Evolutionary conservation across 495 filamentous ascomycete species (phyloP), one percentile per base, ranked within the genome.

Genomic region (Xylaria scruposa): DNA sequence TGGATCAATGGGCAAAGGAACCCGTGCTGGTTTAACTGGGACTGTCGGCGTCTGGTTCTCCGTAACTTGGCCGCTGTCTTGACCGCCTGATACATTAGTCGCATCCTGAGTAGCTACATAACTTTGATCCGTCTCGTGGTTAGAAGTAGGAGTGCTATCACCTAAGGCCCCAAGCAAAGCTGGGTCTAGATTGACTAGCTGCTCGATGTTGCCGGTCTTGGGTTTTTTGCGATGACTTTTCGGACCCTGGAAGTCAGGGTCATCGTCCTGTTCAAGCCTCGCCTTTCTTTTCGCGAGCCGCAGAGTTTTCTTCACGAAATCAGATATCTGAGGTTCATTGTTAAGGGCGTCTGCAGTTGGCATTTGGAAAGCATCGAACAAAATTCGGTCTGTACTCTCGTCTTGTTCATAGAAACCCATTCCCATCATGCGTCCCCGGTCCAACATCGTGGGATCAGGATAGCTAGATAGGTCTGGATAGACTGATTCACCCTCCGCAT

Each of bases 351-450:
- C 85, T 1, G 78, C 78, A 33, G 82, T 72, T 8, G 84, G 85
- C 47, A 75, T 73, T 73, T 86, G 83, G 71, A 85, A 86, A 31
- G 82, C 80, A 54, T 86, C 84, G 64, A 86, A 86, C 7, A 86
- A 68, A 75, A 86, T 86, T 71, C 71, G 83, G 70, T 86, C 85
- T 9, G 83, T 76, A 65, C 81, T 84, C 70, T 86, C 85, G 64
- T 86, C 85, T 73, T 87, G 85, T 59, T 87, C 80, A 73, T 87
- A 88, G 75, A 86, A 87, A 26, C 86, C 86, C 77, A 85, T 82
- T 29, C 86, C 87, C 74, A 88, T 81, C 82, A 86, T 86, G 13
- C 84, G 78, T 53, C 83, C 81, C n/a, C 79, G 77, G 33, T 78
- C 78, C 7, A 84, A 74, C 42, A 78, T 71, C 17, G 83, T 81